Evolutionary conservation across 2,329 filamentous ascomycete genomes (phyloP), one percentile per base, ranked within the genome.

Genomic region (Sarocladiaceae sp.): DNA sequence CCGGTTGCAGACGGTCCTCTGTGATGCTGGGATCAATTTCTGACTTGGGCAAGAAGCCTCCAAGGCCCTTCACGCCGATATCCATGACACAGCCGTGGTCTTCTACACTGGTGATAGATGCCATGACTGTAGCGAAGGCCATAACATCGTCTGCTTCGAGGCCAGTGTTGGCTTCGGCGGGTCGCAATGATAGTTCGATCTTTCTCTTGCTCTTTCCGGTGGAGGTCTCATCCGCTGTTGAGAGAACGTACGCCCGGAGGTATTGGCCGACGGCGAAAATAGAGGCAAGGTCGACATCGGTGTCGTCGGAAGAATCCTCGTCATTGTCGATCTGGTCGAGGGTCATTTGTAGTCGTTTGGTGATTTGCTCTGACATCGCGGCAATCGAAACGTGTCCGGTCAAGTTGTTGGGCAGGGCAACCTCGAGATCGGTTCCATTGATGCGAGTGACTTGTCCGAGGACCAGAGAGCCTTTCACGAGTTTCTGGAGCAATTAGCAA

Each of bases 11-110:
- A 49, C 81, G 79, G 15, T 84, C 78, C 56, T 88, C 78, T 4
- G 85, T 73, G 17, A 88, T 74, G 40, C 75, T 76, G 26, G 80
- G 22, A 48, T 89, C 88, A 17, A 97, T 73, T 64, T 97, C 91
- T 63, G 87, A 90, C 55, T 87, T 88, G 4, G 90, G 82, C 63
- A 99, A 77, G 71, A 99, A 99, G 2, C 89, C 94, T 57, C 84
- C 86, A 50, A 92, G 67, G 33, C 82, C 78, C 31, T 84, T 76
- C 6, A 97, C 74, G 17, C 90, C 90, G 33, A 97, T 71, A 60
- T 97, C 90, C 90, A 99, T 96, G 52, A 97, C 82, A 53, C 94
- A 80, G 56, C 94, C 94, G 63, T 96, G 92, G 61, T 99, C 95
- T 69, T 99, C 93, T n/a, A 95, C 87, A 68, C 93, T 99, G 49